Base-by-base conservation (phyloP, 352 stramenopile genomes). In the Pythium chondricola region DNA sequence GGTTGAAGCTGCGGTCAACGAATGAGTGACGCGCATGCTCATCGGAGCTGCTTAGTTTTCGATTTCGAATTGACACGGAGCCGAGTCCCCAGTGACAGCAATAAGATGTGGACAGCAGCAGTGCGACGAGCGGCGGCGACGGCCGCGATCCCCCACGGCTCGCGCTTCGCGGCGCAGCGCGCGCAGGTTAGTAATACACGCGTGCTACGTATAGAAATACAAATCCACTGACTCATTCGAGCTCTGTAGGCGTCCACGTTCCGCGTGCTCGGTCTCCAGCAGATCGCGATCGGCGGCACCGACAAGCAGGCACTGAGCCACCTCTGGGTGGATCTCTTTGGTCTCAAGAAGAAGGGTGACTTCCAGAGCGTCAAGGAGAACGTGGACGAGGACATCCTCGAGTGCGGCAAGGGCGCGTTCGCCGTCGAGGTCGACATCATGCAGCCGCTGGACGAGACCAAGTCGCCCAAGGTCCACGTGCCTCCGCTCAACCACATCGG, bases 381-480 rank as follows among this genome's bases (percentile, higher is more conserved):
- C 69, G 97, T 99, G 26, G 87, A 98, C 52, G 97, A 99, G 69
- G 96, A 99, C 69, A 98, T 99, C 48, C 63, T 99, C 36, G 62
- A 85, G 47, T 81, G 97, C 38, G 97, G 97, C 20, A 70, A 84
- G 20, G 88, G 82, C 20, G 84, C 94, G 16, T 93, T 95, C 52
- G 76, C 83, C 2, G 95, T 99, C 1, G 97, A 99, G 67, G 74
- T 99, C 17, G 97, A 99, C 72, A 82, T 99, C 55, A 99, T 99
- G 97, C 92, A 98, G 65, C 96, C 96, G 6, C 80, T 99, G 20
- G 92, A 98, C 81, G 56, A 73, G 9, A 67, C 78, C 50, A 98
- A 97, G 62, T 74, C 73, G 46, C 88, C 91, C 30, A 97, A 96
- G 59, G 83, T 99, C 30, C 93, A 99, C 69, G 63, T 95, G 27